Percentiles rank a stretch among this genome's conserved stretches.
Conservation (phyloP, 2,329 filamentous ascomycete species). For the Arachnomyces sp. region DNA sequence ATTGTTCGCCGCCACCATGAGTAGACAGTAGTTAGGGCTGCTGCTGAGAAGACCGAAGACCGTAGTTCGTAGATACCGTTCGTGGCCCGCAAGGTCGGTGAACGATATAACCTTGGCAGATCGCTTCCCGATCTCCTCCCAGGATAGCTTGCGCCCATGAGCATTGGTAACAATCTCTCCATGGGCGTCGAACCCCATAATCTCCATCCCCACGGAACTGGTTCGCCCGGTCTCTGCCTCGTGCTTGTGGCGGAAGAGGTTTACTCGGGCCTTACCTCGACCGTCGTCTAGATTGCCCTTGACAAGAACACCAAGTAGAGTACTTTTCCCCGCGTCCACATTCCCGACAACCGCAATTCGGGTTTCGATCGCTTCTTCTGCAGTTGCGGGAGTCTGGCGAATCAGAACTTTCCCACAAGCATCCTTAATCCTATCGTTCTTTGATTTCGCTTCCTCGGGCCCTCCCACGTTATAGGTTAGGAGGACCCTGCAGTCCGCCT, state of each 20-base stretch:
- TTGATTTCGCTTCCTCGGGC: conserved; percentile 59
- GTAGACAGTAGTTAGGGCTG: conserved; percentile 91
- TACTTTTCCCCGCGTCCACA: conserved; percentile 95
- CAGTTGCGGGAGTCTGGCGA: conserved; percentile 60
- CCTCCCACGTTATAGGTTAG: conserved; percentile 88
- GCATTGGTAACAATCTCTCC: conserved; percentile 76
- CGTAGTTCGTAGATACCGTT: conserved; percentile 88
- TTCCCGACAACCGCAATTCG: conserved; percentile 95
- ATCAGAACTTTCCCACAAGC: conserved; percentile 82
- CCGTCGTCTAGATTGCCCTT: conserved; percentile 95
- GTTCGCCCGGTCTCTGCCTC: conserved; percentile 93
- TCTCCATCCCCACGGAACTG: conserved; percentile 96
- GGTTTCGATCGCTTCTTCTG: conserved; percentile 89
- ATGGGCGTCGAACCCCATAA: conserved; percentile 88
- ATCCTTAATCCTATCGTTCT: conserved; percentile 59
- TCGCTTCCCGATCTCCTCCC: conserved; percentile 94
- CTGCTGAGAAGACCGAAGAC: conserved; percentile 91
- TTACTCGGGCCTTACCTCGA: conserved; percentile 84
- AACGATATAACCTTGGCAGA: conserved; percentile 96
- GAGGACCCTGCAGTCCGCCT: conserved; percentile 71
- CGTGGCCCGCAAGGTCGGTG: conserved; percentile 89
- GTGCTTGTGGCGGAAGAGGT: conserved; percentile 95
- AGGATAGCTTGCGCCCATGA: conserved; percentile 79
- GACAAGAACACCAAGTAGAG: conserved; percentile 87
- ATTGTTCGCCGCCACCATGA: conserved; percentile 98